Base-by-base conservation (phyloP, 208 protist species). In the Acanthamoeba healyi region DNA sequence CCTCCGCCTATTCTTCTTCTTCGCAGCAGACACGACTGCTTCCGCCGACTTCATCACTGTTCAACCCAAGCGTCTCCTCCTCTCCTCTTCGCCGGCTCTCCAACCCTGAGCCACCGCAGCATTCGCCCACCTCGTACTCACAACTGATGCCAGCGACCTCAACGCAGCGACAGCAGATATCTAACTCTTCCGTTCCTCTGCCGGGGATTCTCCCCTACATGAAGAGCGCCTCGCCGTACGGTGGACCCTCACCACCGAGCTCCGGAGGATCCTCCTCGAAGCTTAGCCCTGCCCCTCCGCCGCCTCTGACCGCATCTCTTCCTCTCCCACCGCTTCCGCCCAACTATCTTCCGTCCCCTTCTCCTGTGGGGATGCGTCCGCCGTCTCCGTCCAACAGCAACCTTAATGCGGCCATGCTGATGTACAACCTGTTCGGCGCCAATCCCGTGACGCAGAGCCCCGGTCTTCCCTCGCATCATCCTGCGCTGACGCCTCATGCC, bases 171-270 rank as follows among this genome's bases (percentile, higher is more conserved):
- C 70, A 79, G 34, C 67, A 24, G 9, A 34, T 34, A 26, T n/a
- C 38, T 10, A n/a, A 9, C 6, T n/a, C 44, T 6, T 34, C 77
- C 32, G 24, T 86, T 9, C 77, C 77, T 3, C 77, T 86, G 10
- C 77, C 77, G 9, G 77, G 77, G 24, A 86, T 86, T 24, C 77
- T 86, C 19, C 77, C 77, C 77, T 86, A 86, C 44, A 58, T 58
- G 77, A 86, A 86, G 14, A 77, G 15, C 24, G 22, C 29, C 42
- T n/a, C n/a, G n/a, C n/a, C n/a, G n/a, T 58, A 58, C 44, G 29
- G 40, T 29, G n/a, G 32, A 14, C 17, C 72, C 40, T 79, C 70
- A 36, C 70, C 70, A 46, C 70, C 70, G 40, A 49, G 38, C 40
- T 79, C 70, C 1, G 6, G 36, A 10, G 70, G 70, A 4, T 24